Base-by-base conservation (phyloP, 2,329 filamentous ascomycete genomes). In the Amauroascus verrucosus region DNA sequence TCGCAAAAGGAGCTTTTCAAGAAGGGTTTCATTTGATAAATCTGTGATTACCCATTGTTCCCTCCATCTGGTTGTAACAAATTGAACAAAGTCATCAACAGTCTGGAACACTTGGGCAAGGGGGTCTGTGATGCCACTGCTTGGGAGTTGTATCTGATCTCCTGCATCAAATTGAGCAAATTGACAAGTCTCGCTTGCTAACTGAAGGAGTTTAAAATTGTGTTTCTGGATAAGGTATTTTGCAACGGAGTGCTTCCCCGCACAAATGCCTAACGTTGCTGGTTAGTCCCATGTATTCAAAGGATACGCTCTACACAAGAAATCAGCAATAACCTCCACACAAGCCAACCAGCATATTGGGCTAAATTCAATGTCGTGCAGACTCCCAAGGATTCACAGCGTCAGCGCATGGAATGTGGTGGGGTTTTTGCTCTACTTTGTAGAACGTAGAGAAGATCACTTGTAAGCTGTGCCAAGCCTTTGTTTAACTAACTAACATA, bases 201-300 rank as follows among this genome's bases (percentile, higher is more conserved):
- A 76, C 61, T 80, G 77, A 54, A 96, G 78, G 45, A 81, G 80
- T 56, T 79, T 82, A 71, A 97, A 98, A 57, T 81, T 82, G 69
- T 96, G 86, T 59, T 90, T 81, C 58, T 89, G 80, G 59, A 90
- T 81, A 7, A 98, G 80, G 67, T 95, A 96, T 52, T 87, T 81
- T 54, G 89, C 89, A 59, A 97, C 87, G 8, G 88, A 88, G 66
- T 83, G 84, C 74, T 96, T 97, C 64, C 93, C 93, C 47, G 91
- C 84, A 73, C 90, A 97, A 63, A 96, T 91, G 64, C 87, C 90
- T 93, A 64, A 38, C 38, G 24, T 20, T 9, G 13, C 32, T 26
- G 18, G 45, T 56, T 45, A 54, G 41, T 32, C 28, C 30, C n/a
- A n/a, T n/a, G n/a, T n/a, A n/a, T n/a, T n/a, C n/a, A n/a, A n/a